Percentiles rank a stretch among this genome's conserved stretches.
Evolutionary conservation across 2,329 filamentous ascomycete species (phyloP).

Genomic region (Fonsecaea pedrosoi): DNA sequence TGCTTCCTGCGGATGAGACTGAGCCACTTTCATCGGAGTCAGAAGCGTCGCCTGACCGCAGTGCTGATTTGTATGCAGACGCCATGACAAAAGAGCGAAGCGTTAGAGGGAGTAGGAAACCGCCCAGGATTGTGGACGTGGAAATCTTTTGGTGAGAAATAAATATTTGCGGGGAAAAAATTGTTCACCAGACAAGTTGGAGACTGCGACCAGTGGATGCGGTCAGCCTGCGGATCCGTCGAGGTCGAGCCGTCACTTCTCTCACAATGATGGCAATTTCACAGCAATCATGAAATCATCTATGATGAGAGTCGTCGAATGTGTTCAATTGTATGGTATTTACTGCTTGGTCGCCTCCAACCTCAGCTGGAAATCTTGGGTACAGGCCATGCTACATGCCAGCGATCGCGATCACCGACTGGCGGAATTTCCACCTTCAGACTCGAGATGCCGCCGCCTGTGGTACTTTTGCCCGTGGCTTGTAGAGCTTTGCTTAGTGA

Average conservation of each 20-base stretch:
- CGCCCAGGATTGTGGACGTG: background rate
- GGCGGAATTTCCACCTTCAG: slow-evolving; percentile 35
- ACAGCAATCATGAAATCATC: background rate
- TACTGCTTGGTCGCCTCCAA: background rate
- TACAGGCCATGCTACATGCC: slow-evolving; percentile 56
- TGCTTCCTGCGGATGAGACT: slow-evolving; percentile 42
- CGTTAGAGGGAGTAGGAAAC: slow-evolving; percentile 3
- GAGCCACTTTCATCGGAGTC: slow-evolving; percentile 40
- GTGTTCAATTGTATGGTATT: background rate
- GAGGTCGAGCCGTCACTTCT: background rate
- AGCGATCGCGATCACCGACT: slow-evolving; percentile 48
- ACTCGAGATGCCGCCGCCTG: background rate
- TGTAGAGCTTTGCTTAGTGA: slow-evolving; percentile 64
- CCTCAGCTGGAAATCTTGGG: slow-evolving; percentile 45
- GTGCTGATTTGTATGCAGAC: slow-evolving; percentile 63
- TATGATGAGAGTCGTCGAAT: background rate
- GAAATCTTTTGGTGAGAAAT: background rate
- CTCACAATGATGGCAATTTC: background rate
- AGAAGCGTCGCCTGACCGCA: slow-evolving; percentile 36
- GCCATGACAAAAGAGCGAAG: slow-evolving; percentile 52
- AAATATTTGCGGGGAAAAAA: background rate
- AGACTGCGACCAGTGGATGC: background rate
- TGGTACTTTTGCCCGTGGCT: slow-evolving; percentile 36
- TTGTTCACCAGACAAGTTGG: background rate
- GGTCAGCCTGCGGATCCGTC: background rate